phyloP scores from a whole-genome alignment of 495 filamentous ascomycete genomes.

The Viridothelium virens region DNA sequence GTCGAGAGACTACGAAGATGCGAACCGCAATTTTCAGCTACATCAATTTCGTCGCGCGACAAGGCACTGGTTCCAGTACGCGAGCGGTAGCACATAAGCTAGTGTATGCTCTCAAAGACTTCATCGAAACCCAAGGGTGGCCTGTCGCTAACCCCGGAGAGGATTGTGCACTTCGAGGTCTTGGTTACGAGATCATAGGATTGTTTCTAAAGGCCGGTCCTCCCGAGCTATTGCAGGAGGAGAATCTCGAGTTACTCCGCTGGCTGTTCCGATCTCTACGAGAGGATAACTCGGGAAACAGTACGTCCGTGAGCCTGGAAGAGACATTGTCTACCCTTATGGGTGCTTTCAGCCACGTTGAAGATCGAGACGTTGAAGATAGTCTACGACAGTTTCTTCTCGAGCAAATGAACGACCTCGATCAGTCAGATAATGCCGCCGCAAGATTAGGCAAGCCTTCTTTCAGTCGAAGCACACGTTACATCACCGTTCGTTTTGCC shows the following conservation, averaged over 20 bases:
- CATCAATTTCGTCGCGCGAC: slow-evolving; percentile 77
- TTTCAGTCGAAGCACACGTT: slow-evolving; percentile 55
- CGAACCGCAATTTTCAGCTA: slow-evolving; percentile 80
- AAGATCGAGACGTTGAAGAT: slow-evolving; percentile 38
- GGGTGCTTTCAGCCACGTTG: slow-evolving; percentile 45
- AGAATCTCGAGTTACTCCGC: slow-evolving; percentile 52
- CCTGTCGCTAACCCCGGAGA: slow-evolving; percentile 47
- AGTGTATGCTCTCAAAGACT: slow-evolving; percentile 63
- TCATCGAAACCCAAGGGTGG: slow-evolving; percentile 77
- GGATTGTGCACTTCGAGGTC: slow-evolving; percentile 35
- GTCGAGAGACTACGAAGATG: slow-evolving; percentile 64
- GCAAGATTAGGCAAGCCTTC: slow-evolving; percentile 12
- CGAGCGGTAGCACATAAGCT: slow-evolving; percentile 59
- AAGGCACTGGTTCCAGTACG: slow-evolving; percentile 53
- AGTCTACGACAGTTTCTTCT: slow-evolving; percentile 43
- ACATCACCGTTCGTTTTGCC: slow-evolving; percentile 78
- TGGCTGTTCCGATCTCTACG: slow-evolving; percentile 79
- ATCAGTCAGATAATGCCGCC: slow-evolving; percentile 20
- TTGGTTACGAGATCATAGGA: slow-evolving; percentile 67
- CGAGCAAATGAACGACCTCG: slow-evolving; percentile 30
- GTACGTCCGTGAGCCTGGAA: slow-evolving; percentile 78
- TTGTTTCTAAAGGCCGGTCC: slow-evolving; percentile 53
- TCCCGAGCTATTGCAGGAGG: slow-evolving; percentile 46
- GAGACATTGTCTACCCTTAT: slow-evolving; percentile 75
- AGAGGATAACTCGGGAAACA: slow-evolving; percentile 65